Percentiles rank a stretch among this genome's conserved stretches.
Conservation (phyloP, 345 rosid genomes). For the Rhizophora apiculata region DNA sequence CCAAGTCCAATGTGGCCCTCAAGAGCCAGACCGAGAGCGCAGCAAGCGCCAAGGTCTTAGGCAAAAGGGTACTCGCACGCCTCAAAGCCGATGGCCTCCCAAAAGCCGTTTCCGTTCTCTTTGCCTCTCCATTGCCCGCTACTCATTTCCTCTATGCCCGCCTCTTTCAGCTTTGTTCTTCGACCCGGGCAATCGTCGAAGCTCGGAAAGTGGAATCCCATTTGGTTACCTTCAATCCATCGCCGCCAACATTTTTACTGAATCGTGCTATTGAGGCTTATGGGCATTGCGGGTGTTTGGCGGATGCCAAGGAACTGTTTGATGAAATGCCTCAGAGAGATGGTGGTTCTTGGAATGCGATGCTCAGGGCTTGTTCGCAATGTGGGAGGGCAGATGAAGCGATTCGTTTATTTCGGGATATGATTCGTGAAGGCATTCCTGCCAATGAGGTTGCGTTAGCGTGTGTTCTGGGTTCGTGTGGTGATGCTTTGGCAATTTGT, state of each 20-base stretch:
- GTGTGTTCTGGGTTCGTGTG: conserved; percentile 51
- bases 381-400: conserved; percentile 35
- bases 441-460: conserved; percentile 62
- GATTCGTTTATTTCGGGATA: conserved; percentile 44
- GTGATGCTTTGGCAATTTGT: conserved; percentile 37
- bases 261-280: conserved; percentile 76
- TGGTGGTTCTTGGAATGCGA: conserved; percentile 93
- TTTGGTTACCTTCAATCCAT: conserved; percentile 42
- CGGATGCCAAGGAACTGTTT: conserved; percentile 63
- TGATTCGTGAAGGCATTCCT: conserved; percentile 47
- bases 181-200: conserved; percentile 45
- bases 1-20: conserved; percentile 9
- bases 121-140: conserved; percentile 50
- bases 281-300: conserved; percentile 50
- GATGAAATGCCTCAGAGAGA: conserved; percentile 84
- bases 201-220: conserved; percentile 76
- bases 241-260: conserved; percentile 52
- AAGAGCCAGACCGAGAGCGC: conserved; percentile 20
- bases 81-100: conserved; percentile 45
- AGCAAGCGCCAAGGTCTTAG: conserved; percentile 25
- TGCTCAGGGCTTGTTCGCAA: conserved; percentile 53
- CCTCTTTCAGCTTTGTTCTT: conserved; percentile 60
- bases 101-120: conserved; percentile 59
- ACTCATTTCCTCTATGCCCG: conserved; percentile 49
- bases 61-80: conserved; percentile 30